Percentiles rank a stretch among this genome's conserved stretches.
Conservation (phyloP, 768 basidiomycete species). For the Royoungia palumana region DNA sequence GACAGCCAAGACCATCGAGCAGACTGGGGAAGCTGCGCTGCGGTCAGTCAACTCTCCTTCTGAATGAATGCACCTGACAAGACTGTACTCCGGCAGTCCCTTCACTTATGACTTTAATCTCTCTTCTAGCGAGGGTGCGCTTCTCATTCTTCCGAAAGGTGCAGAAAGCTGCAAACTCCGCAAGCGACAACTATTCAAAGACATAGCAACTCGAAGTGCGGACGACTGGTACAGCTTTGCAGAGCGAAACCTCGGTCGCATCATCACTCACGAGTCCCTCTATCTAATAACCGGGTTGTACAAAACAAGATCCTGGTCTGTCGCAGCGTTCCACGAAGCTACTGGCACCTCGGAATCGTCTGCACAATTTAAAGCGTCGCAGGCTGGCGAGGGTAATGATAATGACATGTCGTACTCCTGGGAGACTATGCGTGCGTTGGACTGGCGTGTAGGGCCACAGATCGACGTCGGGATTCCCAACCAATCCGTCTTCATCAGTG, state of each 20-base stretch:
- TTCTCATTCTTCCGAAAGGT: constrained; percentile 31
- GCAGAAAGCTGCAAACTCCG: constrained; percentile 20
- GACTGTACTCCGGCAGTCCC: not conserved
- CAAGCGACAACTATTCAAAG: constrained; percentile 16
- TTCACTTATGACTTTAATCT: constrained; percentile 10
- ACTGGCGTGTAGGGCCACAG: constrained; percentile 4
- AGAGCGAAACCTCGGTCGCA: constrained; percentile 9
- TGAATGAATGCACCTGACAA: not conserved
- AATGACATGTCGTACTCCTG: constrained; percentile 14
- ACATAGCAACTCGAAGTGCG: constrained; percentile 20
- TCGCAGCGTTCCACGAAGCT: constrained; percentile 15
- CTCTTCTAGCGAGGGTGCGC: constrained; percentile 25
- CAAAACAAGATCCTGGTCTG: constrained; percentile 24
- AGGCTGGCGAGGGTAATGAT: not conserved
- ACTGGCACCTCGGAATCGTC: constrained; percentile 1
- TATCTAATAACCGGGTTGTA: constrained; percentile 26
- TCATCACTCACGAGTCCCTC: constrained; percentile 21
- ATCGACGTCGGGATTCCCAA: not conserved
- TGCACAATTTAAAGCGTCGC: constrained; percentile 15
- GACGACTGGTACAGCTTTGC: constrained; percentile 28
- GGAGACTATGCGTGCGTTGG: constrained; percentile 8
- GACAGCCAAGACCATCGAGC: constrained; percentile 2
- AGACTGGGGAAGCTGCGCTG: not conserved
- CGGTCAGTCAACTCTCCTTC: not conserved
- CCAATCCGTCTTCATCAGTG: constrained; percentile 22